Evolutionary conservation across 768 basidiomycete species (phyloP).

Genomic region (Sporobolomyces roseus): DNA sequence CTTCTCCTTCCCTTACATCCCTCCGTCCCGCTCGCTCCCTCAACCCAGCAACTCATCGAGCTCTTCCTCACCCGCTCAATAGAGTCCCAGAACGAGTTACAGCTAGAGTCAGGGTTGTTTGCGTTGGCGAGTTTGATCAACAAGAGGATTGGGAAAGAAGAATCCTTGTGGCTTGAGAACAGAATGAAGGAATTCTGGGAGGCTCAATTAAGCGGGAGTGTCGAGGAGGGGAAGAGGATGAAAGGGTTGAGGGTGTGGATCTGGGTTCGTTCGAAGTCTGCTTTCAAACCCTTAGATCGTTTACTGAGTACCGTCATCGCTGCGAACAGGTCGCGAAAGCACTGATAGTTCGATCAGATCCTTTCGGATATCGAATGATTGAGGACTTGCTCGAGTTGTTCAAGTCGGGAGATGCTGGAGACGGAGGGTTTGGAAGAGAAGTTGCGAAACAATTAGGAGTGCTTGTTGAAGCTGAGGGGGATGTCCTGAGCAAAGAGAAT

Average conservation of each 20-base stretch:
- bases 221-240: conserved; percentile 18
- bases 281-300: too few relatives aligned
- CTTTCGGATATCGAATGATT: conserved; percentile 57
- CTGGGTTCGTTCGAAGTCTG: conserved; percentile 36
- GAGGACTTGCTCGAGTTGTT: conserved; percentile 69
- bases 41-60: background rate
- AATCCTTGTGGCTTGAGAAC: conserved; percentile 17
- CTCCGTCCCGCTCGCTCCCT: conserved; percentile 9
- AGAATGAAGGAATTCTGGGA: conserved; percentile 56
- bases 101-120: background rate
- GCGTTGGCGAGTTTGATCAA: conserved; percentile 47
- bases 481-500: conserved; percentile 69
- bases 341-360: conserved; percentile 69
- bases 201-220: conserved; percentile 52
- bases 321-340: conserved; percentile 66
- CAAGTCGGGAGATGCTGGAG: conserved; percentile 58
- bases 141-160: conserved; percentile 54
- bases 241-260: conserved; percentile 44
- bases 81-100: conserved; percentile 21
- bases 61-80: conserved; percentile 11
- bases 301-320: background rate
- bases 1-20: conserved; percentile 19
- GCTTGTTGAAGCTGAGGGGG: conserved; percentile 59
- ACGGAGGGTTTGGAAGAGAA: conserved; percentile 66
- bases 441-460: conserved; percentile 73